Base-by-base conservation (phyloP, 2,329 filamentous ascomycete species). In the Hymenoscyphus fructigenus region DNA sequence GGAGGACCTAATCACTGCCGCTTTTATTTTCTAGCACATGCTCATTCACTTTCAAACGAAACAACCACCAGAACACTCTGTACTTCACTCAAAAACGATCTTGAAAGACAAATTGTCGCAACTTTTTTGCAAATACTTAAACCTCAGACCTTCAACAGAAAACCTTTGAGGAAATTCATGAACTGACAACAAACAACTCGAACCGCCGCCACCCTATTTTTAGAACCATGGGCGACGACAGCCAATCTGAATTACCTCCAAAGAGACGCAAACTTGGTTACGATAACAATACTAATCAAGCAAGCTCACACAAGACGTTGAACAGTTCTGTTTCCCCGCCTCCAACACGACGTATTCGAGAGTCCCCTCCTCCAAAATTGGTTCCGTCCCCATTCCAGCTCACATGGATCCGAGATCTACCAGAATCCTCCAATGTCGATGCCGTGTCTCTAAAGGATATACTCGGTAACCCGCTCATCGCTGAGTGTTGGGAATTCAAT, bases 381-480 rank as follows among this genome's bases (percentile, higher is more conserved):
- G 57, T 75, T 23, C 66, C 69, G 7, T 89, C 87, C 7, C 87
- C 87, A 1, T 79, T 89, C 53, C 82, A 85, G 65, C 81, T 90
- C 15, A 88, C 85, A 0, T 78, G 78, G 60, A 85, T 90, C 61
- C 76, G 76, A 28, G 84, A 87, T 71, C 76, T 89, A 1, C 77
- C 82, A 7, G 70, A 74, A 10, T 73, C 75, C 4, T 79, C 83
- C 62, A 90, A 90, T 77, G 75, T 80, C 20, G 85, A 87, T 74
- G 78, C 86, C 0, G 74, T 89, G 26, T 79, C 77, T 17, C 74
- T 89, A 29, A 77, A 77, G 12, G 85, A 88, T 62, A 83, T 90
- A 53, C 79, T 90, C 3, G 83, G 85, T 1, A 82, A 88, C 73
- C 86, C 86, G 1, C 77, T 89, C 73, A 87, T 78, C 38, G 65